A percentile compares a stretch with the other conserved stretches of the same genome.
Conservation (phyloP, 2,329 filamentous ascomycete species). For the Sporothrix brunneoviolacea region DNA sequence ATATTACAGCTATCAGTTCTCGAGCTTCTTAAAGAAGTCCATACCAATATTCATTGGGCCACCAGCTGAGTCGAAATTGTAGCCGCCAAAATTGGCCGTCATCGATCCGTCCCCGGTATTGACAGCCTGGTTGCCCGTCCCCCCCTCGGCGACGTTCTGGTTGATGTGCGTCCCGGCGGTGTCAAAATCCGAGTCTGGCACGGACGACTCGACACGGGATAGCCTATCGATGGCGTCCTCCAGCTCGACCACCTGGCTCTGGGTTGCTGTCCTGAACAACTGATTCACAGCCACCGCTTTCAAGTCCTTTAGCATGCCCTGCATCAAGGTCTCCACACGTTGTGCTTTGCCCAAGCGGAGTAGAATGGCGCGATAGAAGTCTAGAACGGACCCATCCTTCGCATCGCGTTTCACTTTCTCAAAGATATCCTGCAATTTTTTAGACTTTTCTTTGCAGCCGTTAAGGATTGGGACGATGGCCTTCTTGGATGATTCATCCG, state of each 20-base stretch:
- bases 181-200: neutral
- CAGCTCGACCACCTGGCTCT: neutral
- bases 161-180: neutral
- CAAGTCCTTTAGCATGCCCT: neutral
- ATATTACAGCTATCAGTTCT: too few species aligned
- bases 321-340: neutral
- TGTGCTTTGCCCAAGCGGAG: neutral
- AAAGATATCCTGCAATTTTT: neutral
- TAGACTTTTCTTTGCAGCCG: neutral
- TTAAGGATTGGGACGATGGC: conserved; percentile 2
- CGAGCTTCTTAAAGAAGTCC: too few species aligned
- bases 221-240: neutral
- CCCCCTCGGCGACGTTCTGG: neutral
- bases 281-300: neutral
- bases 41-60: too few species aligned
- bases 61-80: too few species aligned
- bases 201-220: neutral
- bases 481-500: neutral
- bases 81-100: too few species aligned
- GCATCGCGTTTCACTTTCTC: neutral
- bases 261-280: neutral
- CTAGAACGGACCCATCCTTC: neutral
- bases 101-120: neutral
- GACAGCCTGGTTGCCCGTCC: neutral
- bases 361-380: neutral